These are phyloP conservation scores for Penicillium subrubescens DNA, from an alignment of 495 filamentous ascomycete genomes.

Conservation along the genomic window DNA sequence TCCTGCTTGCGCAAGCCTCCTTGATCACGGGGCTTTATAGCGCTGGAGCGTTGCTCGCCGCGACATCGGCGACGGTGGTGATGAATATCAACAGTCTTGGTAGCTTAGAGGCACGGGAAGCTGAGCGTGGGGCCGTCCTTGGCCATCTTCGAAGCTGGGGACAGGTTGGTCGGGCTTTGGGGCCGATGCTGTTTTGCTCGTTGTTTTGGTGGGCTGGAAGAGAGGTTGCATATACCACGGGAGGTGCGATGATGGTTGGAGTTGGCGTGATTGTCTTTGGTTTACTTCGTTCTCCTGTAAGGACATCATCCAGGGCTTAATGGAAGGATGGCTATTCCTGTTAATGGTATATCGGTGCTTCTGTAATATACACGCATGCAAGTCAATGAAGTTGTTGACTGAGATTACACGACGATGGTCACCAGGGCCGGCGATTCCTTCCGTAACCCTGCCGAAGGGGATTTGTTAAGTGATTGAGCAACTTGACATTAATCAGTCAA, in stretches of 20 bases:
- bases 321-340: too few relatives aligned
- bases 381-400: too few relatives aligned
- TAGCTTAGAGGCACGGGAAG: background rate
- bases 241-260: background rate
- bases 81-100: background rate
- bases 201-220: conserved; percentile 1
- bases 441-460: too few relatives aligned
- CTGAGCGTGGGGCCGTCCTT: background rate
- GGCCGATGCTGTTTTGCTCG: background rate
- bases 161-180: conserved; percentile 3
- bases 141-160: conserved; percentile 1
- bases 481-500: too few relatives aligned
- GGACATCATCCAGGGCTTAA: background rate
- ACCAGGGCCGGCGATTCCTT: too few relatives aligned
- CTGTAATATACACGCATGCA: too few relatives aligned
- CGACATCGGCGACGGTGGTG: background rate
- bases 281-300: background rate
- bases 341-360: too few relatives aligned
- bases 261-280: background rate
- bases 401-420: too few relatives aligned
- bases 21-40: background rate
- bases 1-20: background rate
- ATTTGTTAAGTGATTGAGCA: too few relatives aligned
- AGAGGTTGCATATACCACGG: background rate
- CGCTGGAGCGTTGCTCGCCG: background rate